phyloP scores from a whole-genome alignment of 140 eudicot genomes.

The Bidens hawaiensis region DNA sequence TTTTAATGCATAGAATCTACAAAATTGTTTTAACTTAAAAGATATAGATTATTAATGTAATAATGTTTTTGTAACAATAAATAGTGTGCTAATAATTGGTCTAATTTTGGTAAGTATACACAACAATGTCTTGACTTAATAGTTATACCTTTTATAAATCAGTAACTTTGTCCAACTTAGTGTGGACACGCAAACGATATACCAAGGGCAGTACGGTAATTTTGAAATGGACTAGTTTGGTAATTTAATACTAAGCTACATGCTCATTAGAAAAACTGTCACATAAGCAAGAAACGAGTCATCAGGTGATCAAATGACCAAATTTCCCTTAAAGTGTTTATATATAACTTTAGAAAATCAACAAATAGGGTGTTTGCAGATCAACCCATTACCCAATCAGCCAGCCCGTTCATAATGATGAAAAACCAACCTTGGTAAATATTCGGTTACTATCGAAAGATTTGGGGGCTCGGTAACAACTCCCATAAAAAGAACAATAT shows the following conservation, averaged over 20 bases:
- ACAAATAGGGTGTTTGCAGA: not conserved
- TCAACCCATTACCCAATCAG: not conserved
- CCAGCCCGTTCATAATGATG: not conserved
- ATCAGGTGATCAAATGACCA: not conserved
- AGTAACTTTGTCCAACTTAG: not conserved
- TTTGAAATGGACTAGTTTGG: not conserved
- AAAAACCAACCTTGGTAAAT: conserved; percentile 65
- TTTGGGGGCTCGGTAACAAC: conserved; percentile 96
- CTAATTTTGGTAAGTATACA: not conserved
- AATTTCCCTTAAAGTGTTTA: not conserved
- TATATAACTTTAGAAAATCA: conserved; percentile 2
- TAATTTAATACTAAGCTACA: not conserved
- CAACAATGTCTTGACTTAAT: not conserved
- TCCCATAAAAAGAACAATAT: conserved; percentile 97
- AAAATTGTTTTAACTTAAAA: not conserved
- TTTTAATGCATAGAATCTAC: not conserved
- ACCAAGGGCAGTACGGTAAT: not conserved
- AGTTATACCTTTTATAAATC: not conserved
- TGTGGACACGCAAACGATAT: not conserved
- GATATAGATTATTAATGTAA: not conserved
- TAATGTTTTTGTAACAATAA: not conserved
- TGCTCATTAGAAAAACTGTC: not conserved
- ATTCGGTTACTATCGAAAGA: conserved; percentile 89
- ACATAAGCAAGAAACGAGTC: not conserved
- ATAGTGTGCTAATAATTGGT: not conserved